Evolutionary conservation across 129 eudicot species (phyloP).

Genomic region (Calendula officinalis): DNA sequence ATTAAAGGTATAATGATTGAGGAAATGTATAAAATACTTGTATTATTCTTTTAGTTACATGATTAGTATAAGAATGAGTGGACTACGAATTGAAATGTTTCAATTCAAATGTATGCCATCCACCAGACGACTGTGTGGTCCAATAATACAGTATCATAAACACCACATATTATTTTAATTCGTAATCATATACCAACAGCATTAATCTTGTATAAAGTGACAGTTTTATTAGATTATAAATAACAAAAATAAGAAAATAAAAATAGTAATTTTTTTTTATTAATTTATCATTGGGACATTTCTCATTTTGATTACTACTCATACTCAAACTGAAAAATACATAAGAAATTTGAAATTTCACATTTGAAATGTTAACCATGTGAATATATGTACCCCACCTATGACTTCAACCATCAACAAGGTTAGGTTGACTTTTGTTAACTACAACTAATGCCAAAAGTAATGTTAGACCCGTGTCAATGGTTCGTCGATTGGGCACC

Average conservation of each 20-base stretch:
- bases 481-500: no score
- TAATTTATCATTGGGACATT: neutral
- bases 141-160: neutral
- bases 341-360: neutral
- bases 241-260: no score
- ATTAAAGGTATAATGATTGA: neutral
- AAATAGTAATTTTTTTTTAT: neutral
- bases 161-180: slow-evolving; percentile 9
- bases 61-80: neutral
- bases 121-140: neutral
- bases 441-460: neutral
- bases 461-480: no score
- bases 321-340: neutral
- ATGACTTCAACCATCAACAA: neutral
- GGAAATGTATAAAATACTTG: neutral
- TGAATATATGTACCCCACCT: neutral
- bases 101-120: slow-evolving; percentile 12
- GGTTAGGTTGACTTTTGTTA: neutral
- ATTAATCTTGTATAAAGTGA: neutral
- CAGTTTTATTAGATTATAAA: no score
- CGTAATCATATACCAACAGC: neutral
- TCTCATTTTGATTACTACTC: neutral
- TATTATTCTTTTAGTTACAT: neutral
- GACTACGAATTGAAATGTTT: slow-evolving; percentile 1
- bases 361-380: neutral